These are phyloP conservation scores for Linum lewisii DNA, from an alignment of 345 rosid genomes.

Conservation along the genomic window DNA sequence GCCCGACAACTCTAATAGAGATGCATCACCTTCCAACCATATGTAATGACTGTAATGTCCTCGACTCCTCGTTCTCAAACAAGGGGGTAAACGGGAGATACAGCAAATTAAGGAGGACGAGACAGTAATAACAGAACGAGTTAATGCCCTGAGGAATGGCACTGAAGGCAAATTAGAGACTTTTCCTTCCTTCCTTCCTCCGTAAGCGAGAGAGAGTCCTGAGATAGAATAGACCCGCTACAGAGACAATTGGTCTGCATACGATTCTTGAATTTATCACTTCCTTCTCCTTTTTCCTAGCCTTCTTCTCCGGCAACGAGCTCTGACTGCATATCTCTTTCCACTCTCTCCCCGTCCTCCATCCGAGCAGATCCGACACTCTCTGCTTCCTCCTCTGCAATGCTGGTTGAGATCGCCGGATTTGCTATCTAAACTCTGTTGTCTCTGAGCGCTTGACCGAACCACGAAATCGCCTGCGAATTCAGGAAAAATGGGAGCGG, in stretches of 20 bases:
- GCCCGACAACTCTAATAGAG: background rate
- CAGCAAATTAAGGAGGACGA: background rate
- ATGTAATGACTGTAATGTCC: background rate
- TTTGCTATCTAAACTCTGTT: background rate
- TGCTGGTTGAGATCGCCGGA: slow-evolving; percentile 5
- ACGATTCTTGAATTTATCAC: background rate
- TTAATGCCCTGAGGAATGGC: background rate
- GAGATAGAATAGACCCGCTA: no score
- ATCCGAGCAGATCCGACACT: background rate
- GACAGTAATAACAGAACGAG: background rate
- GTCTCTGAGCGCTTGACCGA: background rate
- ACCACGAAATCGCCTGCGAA: background rate
- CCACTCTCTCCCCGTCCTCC: background rate
- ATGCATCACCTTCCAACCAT: background rate
- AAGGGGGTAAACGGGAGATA: background rate
- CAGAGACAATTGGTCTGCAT: background rate
- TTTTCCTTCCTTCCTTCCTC: background rate
- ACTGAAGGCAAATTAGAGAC: background rate
- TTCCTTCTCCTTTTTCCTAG: background rate
- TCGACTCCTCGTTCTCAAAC: background rate
- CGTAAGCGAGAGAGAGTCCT: background rate
- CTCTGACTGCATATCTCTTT: background rate
- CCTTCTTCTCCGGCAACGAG: background rate
- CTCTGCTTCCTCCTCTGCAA: background rate
- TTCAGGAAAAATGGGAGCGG: slow-evolving; percentile 55